Conservation (phyloP, 176 grass and related monocot genomes). For the Pharus latifolius region DNA sequence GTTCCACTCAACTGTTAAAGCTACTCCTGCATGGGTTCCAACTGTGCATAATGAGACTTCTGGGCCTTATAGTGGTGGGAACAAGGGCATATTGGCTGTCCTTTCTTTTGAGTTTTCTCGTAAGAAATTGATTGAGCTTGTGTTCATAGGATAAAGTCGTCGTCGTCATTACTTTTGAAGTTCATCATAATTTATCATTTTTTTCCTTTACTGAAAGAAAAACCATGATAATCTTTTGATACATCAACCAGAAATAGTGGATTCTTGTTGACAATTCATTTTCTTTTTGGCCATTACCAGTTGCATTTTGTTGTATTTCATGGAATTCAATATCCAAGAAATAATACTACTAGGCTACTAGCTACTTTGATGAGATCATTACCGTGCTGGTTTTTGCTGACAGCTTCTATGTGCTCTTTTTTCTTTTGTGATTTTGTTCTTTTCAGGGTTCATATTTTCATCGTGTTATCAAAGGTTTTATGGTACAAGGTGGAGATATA, state of each 20-base stretch:
- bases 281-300: not conserved
- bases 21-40: not conserved
- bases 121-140: not conserved
- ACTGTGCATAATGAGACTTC: constrained; percentile 3
- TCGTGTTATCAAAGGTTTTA: constrained; percentile 80
- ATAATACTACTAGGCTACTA: no score
- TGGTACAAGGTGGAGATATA: constrained; percentile 97
- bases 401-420: not conserved
- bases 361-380: no score
- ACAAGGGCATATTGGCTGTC: not conserved
- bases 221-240: constrained; percentile 8
- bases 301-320: not conserved
- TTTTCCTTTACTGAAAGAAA: not conserved
- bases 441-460: constrained; percentile 80
- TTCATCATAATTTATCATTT: not conserved
- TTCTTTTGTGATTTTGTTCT: not conserved
- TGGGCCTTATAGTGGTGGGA: constrained; percentile 5
- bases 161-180: not conserved
- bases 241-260: not conserved
- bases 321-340: not conserved
- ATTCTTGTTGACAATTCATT: not conserved
- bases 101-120: constrained; percentile 10
- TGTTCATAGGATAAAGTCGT: not conserved
- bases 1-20: constrained; percentile 5
- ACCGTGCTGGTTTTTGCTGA: not conserved